Evolutionary conservation across 2,329 filamentous ascomycete species (phyloP), one percentile per base, ranked within the genome.

Genomic region (Calonectria multiphialidica): DNA sequence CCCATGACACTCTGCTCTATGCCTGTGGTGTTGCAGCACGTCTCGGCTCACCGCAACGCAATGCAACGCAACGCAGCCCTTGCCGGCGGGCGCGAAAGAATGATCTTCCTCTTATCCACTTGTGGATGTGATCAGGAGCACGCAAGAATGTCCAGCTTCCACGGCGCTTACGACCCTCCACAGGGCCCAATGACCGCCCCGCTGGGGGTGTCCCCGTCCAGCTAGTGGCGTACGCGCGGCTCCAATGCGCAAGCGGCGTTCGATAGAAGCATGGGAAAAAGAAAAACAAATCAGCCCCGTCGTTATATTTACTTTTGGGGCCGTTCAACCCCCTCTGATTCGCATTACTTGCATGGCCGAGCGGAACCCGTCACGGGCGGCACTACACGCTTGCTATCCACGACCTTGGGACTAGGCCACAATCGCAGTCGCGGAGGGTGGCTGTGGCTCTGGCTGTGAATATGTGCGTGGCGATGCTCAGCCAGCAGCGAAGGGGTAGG

Each of bases 121-220:
- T 40, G 53, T 59, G 53, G 53, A 25, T 40, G 35, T 40, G 37
- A 59, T 59, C 37, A 40, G 33, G 50, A 35, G 53, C 37, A 57
- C 50, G 23, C 40, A n/a, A 42, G 50, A 44, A 33, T 37, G 64
- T 21, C 21, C 49, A 30, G 40, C 50, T 53, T 35, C 23, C 47
- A 30, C 49, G 64, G 69, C 69, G 69, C 69, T 68, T 71, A 70
- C 49, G 45, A n/a, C 45, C 44, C 53, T 68, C 69, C 30, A 42
- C 57, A 25, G 49, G 44, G 63, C 57, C 69, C 57, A 67, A 71
- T 71, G 37, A 64, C 68, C n/a, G 21, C 61, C 44, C 45, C 42
- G 45, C 44, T 23, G 21, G 47, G 23, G 45, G 66, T 21, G 66
- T 21, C 53, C 53, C 37, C 37, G 25, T 44, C 28, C 1, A 25